Conservation (phyloP, 345 rosid genomes). For the Brassica cretica region DNA sequence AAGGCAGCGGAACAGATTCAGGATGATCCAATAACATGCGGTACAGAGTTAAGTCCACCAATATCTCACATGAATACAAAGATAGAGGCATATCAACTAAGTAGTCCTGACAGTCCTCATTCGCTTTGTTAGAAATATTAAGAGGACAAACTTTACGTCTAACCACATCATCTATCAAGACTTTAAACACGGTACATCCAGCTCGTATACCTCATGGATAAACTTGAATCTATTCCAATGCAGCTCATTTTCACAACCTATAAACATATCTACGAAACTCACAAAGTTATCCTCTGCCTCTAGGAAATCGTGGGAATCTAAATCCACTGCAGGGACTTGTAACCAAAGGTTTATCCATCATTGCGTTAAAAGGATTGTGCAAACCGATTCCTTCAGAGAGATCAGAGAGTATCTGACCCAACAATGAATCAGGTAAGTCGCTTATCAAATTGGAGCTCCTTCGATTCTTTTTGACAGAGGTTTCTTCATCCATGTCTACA, state of each 20-base stretch:
- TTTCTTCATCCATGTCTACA: background rate
- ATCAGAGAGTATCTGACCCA: background rate
- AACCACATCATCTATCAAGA: background rate
- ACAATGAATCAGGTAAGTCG: background rate
- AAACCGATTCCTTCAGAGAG: background rate
- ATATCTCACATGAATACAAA: background rate
- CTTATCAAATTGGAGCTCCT: background rate
- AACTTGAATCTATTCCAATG: background rate
- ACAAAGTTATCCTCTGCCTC: background rate
- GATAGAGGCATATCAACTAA: background rate
- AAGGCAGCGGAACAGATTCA: background rate
- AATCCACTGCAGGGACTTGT: background rate
- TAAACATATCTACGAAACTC: background rate
- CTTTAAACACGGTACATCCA: background rate
- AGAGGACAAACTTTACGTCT: background rate
- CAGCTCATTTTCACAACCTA: background rate
- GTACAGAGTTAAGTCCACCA: background rate
- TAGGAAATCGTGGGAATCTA: background rate
- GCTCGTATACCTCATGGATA: background rate
- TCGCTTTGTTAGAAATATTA: background rate
- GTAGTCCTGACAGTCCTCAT: background rate
- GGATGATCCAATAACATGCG: background rate
- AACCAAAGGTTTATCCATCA: background rate
- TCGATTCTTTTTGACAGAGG: background rate
- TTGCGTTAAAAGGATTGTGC: background rate